phyloP scores from a whole-genome alignment of 768 basidiomycete species.

The Pleurotus platypus region DNA sequence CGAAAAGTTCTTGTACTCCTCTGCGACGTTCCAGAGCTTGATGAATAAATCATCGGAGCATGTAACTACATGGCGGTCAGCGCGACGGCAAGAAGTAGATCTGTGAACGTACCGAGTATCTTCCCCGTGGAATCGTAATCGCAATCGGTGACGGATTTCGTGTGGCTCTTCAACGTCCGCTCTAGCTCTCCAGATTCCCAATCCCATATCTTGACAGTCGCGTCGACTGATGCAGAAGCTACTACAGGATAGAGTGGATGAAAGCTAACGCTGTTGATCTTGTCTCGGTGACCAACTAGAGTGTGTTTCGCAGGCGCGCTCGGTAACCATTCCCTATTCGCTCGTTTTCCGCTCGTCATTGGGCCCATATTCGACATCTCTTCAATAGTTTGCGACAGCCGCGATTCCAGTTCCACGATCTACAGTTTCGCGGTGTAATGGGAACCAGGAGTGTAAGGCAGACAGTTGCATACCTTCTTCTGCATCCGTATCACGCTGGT shows the following conservation, averaged over 20 bases:
- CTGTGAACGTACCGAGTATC: conserved; percentile 56
- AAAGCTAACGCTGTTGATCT: conserved; percentile 77
- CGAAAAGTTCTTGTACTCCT: conserved; percentile 87
- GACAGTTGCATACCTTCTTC: conserved; percentile 66
- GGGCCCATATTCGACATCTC: conserved; percentile 32
- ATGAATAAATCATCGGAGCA: conserved; percentile 86
- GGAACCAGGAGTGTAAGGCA: neutral
- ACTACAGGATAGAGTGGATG: conserved; percentile 83
- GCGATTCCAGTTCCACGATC: conserved; percentile 95
- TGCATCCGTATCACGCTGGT: conserved; percentile 93
- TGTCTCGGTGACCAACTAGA: conserved; percentile 70
- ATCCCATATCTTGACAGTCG: conserved; percentile 92
- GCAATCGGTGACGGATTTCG: conserved; percentile 81
- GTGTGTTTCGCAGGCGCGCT: conserved; percentile 79
- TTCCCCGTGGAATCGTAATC: conserved; percentile 88
- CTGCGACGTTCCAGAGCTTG: conserved; percentile 88
- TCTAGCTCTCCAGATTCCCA: conserved; percentile 96
- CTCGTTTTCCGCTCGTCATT: conserved; percentile 48
- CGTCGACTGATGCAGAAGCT: conserved; percentile 85
- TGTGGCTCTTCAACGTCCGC: conserved; percentile 88
- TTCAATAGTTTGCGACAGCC: conserved; percentile 78
- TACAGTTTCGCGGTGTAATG: conserved; percentile 24
- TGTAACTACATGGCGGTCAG: conserved; percentile 39
- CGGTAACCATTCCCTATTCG: conserved; percentile 83
- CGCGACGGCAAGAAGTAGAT: neutral